Base-by-base conservation (phyloP, 352 stramenopile species). In the Pseudoperonospora humuli region DNA sequence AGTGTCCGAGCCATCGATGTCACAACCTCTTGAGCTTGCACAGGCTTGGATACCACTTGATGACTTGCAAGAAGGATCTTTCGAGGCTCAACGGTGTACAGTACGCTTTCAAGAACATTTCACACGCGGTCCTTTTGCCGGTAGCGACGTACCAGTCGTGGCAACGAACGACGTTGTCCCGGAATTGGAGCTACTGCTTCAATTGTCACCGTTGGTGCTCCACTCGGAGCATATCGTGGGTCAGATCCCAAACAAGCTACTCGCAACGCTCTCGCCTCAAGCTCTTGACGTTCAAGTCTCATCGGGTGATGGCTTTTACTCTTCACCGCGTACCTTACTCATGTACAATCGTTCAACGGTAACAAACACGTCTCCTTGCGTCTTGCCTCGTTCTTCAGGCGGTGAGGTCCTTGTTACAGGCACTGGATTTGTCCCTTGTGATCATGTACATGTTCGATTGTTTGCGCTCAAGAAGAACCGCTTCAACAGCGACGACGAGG, bases 141-240 rank as follows among this genome's bases (percentile, higher is more conserved):
- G 52, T 11, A 49, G 29, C 29, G 43, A 54, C 1, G 28, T n/a
- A n/a, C n/a, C 35, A 2, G 3, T 8, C 42, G 5, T 27, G 0
- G 1, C 3, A 2, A 44, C 11, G 8, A 35, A 9, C 23, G 27
- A n/a, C 20, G 3, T n/a, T 10, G 13, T 39, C 0, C 68, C 67
- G 15, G 74, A 83, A 14, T 35, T 79, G 23, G 71, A 86, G 11
- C 37, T 86, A 4, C 56, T 82, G n/a, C 54, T 83, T 7, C 75
- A 84, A 19, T 36, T 84, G 0, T 86, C 75, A 2, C 75, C 75
- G 0, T 44, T 70, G 11, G 79, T 81, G 47, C 57, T 66, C 7
- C 46, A 70, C 25, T 14, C 62, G 1, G 67, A 77, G 7, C 59
- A 57, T 25, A 69, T 80, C 3, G 46, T 64, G 8, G 69, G 61